Base-by-base conservation (phyloP, 179 eudicot genomes). In the Amaranthus tricolor region DNA sequence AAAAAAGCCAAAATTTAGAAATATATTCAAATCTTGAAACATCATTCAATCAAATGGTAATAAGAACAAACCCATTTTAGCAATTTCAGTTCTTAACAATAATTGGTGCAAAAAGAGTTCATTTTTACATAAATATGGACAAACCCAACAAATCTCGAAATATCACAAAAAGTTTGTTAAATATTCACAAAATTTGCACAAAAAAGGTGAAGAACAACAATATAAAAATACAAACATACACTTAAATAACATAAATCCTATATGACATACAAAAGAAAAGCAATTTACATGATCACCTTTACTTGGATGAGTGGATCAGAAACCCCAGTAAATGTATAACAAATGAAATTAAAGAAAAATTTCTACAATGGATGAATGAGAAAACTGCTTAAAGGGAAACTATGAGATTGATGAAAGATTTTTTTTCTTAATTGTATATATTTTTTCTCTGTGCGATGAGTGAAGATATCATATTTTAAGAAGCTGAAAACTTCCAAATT, bases 281-380 rank as follows among this genome's bases (percentile, higher is more conserved):
- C 6, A 6, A 15, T 61, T 53, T 20, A 51, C 50, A 19, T 54
- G 2, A 63, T 59, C 47, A 73, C 80, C 74, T 80, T 67, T 66
- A 8, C 55, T 72, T 72, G 60, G 74, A 76, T 62, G 65, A 71
- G 59, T n/a, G n/a, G n/a, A n/a, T n/a, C n/a, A n/a, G n/a, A n/a
- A 66, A 51, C 63, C 64, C 75, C 62, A 60, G 19, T 45, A 72
- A 71, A 71, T 55, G 12, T 10, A 16, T 6, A 2, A 21, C 13
- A 58, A 60, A 72, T 21, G 61, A 47, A 21, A 60, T 31, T 5
- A 45, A 0, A 56, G 13, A 20, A n/a, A 67, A 54, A 2, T n/a
- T n/a, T n/a, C n/a, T 52, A 9, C 9, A 60, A 54, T 7, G 53
- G 5, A 13, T n/a, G n/a, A n/a, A n/a, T n/a, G n/a, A n/a, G n/a